Evolutionary conservation across 371 early-diverging fungal genomes (phyloP), one percentile per base, ranked within the genome.

Genomic region (Nematocida ausubeli): DNA sequence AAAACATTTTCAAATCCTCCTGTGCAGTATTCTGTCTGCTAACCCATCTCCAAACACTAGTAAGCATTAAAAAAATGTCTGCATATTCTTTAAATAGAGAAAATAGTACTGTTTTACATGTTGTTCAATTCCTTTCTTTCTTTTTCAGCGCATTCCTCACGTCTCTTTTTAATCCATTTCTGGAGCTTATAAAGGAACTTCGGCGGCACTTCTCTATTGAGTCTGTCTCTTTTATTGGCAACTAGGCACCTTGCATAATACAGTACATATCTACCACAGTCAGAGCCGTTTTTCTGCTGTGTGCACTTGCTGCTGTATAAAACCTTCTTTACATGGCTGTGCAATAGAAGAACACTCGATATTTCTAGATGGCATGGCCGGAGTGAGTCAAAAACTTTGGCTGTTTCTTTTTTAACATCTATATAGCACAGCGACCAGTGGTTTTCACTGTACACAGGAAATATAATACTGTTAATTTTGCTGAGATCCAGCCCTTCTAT

Each of bases 381-480:
- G 14, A 75, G 44, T 14, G 78, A 57, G 37, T 75, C 78, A 42
- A 67, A 55, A 22, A 75, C 26, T 26, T 55, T n/a, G 34, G 51
- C 42, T 6, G 37, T 37, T 19, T 50, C 37, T 12, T 19, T 19
- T 28, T 24, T 16, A 16, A 37, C 47, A 56, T 65, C 42, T 12
- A 75, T 54, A n/a, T 50, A 80, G 2, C 32, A 22, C 22, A 66
- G n/a, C 7, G 78, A 75, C 78, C 78, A 75, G 49, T 75, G 78
- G 2, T 14, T 24, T 2, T 66, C 37, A n/a, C 54, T 26, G 37
- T 72, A 55, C 30, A 75, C 7, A 50, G 78, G 78, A 66, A 75
- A 55, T 22, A 75, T 9, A 9, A 75, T 52, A 30, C 34, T 65
- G 4, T 30, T n/a, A 9, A 75, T 34, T 30, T 42, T 52, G 2